Conservation (phyloP, 2,329 filamentous ascomycete species). For the Exophiala spinifera region DNA sequence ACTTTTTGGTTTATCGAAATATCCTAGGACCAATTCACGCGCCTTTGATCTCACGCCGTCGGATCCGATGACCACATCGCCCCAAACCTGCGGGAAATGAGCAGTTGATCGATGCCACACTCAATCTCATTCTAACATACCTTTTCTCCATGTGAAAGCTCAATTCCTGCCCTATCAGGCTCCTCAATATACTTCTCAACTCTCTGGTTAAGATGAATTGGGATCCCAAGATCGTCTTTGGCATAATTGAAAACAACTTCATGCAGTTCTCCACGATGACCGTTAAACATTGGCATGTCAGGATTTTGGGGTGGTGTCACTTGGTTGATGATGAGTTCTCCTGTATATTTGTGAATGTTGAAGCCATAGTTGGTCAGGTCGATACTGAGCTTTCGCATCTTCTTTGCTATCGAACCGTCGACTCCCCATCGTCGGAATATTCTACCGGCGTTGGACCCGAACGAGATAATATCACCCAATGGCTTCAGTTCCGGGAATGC, state of each 20-base stretch:
- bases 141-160: constrained; percentile 48
- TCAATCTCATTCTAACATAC: constrained; percentile 27
- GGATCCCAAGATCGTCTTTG: constrained; percentile 52
- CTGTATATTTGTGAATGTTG: constrained; percentile 61
- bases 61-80: constrained; percentile 22
- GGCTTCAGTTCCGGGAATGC: constrained; percentile 49
- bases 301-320: constrained; percentile 43
- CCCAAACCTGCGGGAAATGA: constrained; percentile 10
- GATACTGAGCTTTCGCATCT: constrained; percentile 52
- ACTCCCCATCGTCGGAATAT: constrained; percentile 59
- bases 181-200: constrained; percentile 57
- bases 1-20: constrained; percentile 35
- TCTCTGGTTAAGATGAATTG: constrained; percentile 53
- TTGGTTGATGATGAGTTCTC: constrained; percentile 60
- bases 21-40: constrained; percentile 28
- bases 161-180: constrained; percentile 50
- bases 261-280: constrained; percentile 60
- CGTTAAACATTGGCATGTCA: constrained; percentile 57
- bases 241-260: constrained; percentile 60
- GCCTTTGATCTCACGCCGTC: constrained; percentile 25
- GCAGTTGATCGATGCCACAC: neutral
- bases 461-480: constrained; percentile 62
- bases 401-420: constrained; percentile 46
- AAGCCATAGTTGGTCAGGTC: constrained; percentile 55
- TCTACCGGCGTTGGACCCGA: constrained; percentile 59